Base-by-base conservation (phyloP, 352 stramenopile genomes). In the Globisporangium nagaii region DNA sequence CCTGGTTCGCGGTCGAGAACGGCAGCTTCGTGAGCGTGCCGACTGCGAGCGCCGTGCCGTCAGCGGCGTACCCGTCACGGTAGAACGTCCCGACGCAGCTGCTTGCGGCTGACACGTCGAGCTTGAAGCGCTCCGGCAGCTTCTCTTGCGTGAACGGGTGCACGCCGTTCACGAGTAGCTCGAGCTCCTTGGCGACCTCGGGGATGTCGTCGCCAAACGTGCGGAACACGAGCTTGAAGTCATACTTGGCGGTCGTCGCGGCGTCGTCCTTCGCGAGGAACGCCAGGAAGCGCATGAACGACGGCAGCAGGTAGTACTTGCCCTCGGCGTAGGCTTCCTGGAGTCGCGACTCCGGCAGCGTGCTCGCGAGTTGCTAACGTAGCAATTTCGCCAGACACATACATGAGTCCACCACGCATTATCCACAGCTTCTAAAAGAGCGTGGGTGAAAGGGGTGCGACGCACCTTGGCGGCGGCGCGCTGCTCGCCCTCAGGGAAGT, bases 201-300 rank as follows among this genome's bases (percentile, higher is more conserved):
- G 75, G 66, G 48, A 90, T 78, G 48, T 94, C 84, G 36, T 92
- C 77, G 1, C 84, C 84, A 62, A 94, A 92, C 3, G 82, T 94
- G 22, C 84, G 78, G 58, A 90, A 90, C 30, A 90, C 73, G 8
- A 93, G 62, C 44, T 79, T 79, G 35, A 86, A 63, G 41, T 85
- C 66, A 27, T 60, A 51, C 57, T 67, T 47, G 36, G 66, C 35
- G 9, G 43, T 50, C 24, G 70, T 36, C 20, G 62, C 24, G n/a
- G 27, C 19, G 35, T 27, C 19, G 17, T 13, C n/a, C 22, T 0
- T 39, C 13, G 71, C 66, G 10, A 93, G 58, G 58, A 75, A 79
- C 30, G 69, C 54, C 17, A 93, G 57, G 41, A 94, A 86, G 4
- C 73, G 57, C 20, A 94, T 51, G 45, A 94, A 94, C 10, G 84